Base-by-base conservation (phyloP, 176 grass and related monocot species). In the Oryza glumipatula region DNA sequence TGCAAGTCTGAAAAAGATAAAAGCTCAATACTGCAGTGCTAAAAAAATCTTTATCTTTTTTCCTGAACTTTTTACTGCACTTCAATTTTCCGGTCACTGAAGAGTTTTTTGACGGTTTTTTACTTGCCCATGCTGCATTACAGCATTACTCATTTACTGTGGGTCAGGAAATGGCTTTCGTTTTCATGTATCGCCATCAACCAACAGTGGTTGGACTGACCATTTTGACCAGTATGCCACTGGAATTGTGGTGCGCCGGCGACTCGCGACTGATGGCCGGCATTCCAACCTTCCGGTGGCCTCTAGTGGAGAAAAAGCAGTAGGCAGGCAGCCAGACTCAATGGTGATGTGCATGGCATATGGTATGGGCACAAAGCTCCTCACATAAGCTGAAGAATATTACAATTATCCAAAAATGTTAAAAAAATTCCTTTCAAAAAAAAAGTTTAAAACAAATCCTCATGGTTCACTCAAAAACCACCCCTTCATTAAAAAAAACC, bases 211-310 rank as follows among this genome's bases (percentile, higher is more conserved):
- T 76, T 73, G 32, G 79, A 67, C 74, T 85, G 58, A 61, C 74
- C 10, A 30, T 84, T 86, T 86, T 90, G 88, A 86, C 88, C 79
- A 73, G 47, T 67, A 17, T 16, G 76, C 47, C 46, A 48, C 60
- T 64, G 70, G 70, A 47, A 36, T 49, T 33, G 70, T 33, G 69
- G 72, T 85, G 78, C 83, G 73, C 83, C 88, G 83, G 83, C 83
- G 58, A 67, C 43, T 58, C 44, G 67, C 44, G 72, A 23, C 73
- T 24, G 76, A 68, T 65, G 72, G 73, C 73, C 73, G 83, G 56
- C 83, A 68, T 45, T 46, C 73, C 45, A 85, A 84, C 88, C 78
- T 76, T 15, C 45, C 75, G 78, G 65, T 30, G 60, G 71, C 22
- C 88, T 51, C 22, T 36, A 47, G 67, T 64, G 83, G 51, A 85